Evolutionary conservation across 352 stramenopile genomes (phyloP), one percentile per base, ranked within the genome.

Genomic region (Globisporangium canariense): DNA sequence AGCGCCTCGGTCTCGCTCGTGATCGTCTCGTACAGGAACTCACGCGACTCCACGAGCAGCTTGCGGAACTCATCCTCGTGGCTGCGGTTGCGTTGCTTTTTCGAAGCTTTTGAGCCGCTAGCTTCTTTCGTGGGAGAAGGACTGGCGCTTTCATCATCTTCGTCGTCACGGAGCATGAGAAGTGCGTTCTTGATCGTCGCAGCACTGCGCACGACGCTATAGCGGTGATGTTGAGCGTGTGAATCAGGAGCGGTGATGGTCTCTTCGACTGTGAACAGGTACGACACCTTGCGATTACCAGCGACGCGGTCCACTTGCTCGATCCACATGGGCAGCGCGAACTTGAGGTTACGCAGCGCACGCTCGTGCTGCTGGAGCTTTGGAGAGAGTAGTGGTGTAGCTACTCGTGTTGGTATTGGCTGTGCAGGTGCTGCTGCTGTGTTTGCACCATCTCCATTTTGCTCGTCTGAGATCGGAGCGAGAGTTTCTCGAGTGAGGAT

Each of bases 21-120:
- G 25, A 94, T 91, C 11, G 76, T 78, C 1, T 79, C 69, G 64
- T 94, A 94, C 14, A 81, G 66, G 51, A 87, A 91, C 65, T 87
- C 76, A 0, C 83, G 77, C 1, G 85, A 84, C 53, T 91, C 83
- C 28, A 86, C 72, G 4, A 70, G 47, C 1, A 91, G 68, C 38
- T 76, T 76, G 47, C 78, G 75, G 46, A 88, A 85, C n/a, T 69
- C 69, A 1, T 55, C 50, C 2, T 69, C 58, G 41, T 65, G 72
- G 53, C 34, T 69, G 8, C 36, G 59, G 8, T 87, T 71, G 10
- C 62, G 60, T 2, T 75, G 82, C 59, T 86, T 73, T 25, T 49
- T 13, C 32, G 58, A 16, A 25, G 60, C 47, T 5, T 3, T 68
- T 41, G 1, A 36, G 2, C 43, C 63, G 38, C 4, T 68, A 50